Evolutionary conservation across 768 basidiomycete genomes (phyloP), one percentile per base, ranked within the genome.

Genomic region (Boletus edulis): DNA sequence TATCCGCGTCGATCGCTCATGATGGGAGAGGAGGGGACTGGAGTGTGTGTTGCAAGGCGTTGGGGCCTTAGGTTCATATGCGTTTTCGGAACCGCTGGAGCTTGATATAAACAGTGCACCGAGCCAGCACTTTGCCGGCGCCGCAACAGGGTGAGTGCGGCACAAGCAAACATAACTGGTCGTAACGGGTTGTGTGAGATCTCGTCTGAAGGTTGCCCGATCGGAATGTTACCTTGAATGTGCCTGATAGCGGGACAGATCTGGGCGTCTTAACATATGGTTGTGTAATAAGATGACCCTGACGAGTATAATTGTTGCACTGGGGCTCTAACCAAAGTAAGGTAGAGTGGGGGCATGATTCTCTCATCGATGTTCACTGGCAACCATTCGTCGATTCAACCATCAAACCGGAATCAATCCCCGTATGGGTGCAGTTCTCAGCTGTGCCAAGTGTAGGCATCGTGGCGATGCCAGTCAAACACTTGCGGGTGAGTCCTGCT

Each of bases 161-260:
- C 62, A 67, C 62, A 48, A 65, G 49, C 62, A 55, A 67, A 66
- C 65, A 66, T 57, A 57, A 61, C 47, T 53, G 54, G 67, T 61
- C 64, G 59, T 65, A 70, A 70, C 58, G 49, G 56, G 51, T 55
- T 65, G 59, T 35, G 49, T 55, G 52, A 73, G 63, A 73, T 73
- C 67, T 56, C 47, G 61, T 43, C 61, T 61, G 59, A 24, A 55
- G 59, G 55, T 59, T 61, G 48, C 65, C 61, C 57, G 65, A 62
- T 63, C 59, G 59, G 66, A 69, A 45, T 51, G 54, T 46, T 52
- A 49, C 52, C 41, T 56, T 46, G 44, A 58, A 55, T 44, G 71
- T 71, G 64, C 70, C 71, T 71, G 69, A 67, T 58, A 35, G 48
- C 47, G 68, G 68, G 52, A 62, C 65, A 69, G 65, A 71, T 65